Conservation (phyloP, 129 eudicot species). For the Centrapalus pauciflorus region DNA sequence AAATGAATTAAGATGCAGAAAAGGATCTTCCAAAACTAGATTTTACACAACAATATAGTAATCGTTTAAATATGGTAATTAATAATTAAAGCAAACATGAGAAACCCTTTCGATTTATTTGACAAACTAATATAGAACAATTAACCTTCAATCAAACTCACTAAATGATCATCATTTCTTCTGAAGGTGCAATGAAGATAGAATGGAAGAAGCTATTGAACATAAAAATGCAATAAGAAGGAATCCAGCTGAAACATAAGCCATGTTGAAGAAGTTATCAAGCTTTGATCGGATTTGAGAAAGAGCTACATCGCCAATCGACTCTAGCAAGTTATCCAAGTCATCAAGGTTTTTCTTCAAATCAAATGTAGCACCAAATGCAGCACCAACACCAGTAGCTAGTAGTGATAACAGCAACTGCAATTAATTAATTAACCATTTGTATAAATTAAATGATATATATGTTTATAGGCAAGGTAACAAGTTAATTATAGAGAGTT, state of each 20-base stretch:
- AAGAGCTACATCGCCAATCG: not conserved
- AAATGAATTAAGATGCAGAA: no score
- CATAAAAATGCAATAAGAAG: constrained; percentile 32
- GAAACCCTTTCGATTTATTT: not conserved
- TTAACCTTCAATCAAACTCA: not conserved
- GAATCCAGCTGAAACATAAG: constrained; percentile 30
- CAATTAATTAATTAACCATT: no score
- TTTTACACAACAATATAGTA: no score
- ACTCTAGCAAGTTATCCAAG: constrained; percentile 9
- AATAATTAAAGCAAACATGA: not conserved
- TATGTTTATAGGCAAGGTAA: not conserved
- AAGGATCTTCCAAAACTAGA: no score
- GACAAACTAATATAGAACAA: no score
- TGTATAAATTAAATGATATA: not conserved
- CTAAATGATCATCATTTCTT: constrained; percentile 5
- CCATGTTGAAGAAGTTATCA: constrained; percentile 37
- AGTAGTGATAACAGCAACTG: constrained; percentile 25
- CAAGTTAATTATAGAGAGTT: not conserved
- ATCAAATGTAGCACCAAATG: constrained; percentile 30
- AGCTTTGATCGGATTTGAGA: constrained; percentile 29
- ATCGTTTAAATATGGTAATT: no score
- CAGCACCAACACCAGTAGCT: constrained; percentile 41
- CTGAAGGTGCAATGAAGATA: constrained; percentile 23
- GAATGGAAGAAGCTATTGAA: constrained; percentile 23
- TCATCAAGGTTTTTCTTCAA: constrained; percentile 27